These are phyloP conservation scores for Mycena pura DNA, from an alignment of 768 basidiomycete genomes.

Conservation along the genomic window DNA sequence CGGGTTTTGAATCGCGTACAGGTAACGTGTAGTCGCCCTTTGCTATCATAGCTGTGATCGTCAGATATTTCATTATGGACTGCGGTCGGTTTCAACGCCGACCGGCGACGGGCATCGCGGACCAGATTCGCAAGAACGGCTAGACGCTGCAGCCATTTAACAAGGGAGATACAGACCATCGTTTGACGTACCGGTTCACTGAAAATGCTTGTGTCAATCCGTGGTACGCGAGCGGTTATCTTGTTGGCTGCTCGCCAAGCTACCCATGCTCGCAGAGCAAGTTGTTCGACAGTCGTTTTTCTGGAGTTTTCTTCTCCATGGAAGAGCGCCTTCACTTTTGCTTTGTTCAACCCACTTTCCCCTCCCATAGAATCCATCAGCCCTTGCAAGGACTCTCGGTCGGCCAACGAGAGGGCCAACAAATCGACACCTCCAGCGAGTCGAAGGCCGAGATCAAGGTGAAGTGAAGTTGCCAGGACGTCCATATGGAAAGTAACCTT, in stretches of 20 bases:
- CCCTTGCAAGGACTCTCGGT: conserved; percentile 42
- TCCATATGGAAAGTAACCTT: conserved; percentile 58
- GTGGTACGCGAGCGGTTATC: conserved; percentile 23
- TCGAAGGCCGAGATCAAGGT: conserved; percentile 43
- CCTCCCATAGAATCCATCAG: conserved; percentile 48
- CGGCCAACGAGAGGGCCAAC: conserved; percentile 36
- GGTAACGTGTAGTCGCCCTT: conserved; percentile 39
- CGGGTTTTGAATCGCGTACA: conserved; percentile 54
- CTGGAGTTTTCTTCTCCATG: conserved; percentile 30
- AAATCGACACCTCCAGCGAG: conserved; percentile 49
- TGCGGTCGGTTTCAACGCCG: conserved; percentile 48
- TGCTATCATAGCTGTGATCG: conserved; percentile 32
- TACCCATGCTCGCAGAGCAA: conserved; percentile 53
- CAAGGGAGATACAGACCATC: not conserved
- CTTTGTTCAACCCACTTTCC: conserved; percentile 34
- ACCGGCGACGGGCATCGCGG: conserved; percentile 45
- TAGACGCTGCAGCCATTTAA: conserved; percentile 43
- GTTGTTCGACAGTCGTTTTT: conserved; percentile 17
- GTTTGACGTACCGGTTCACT: conserved; percentile 34
- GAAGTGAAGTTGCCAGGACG: conserved; percentile 46
- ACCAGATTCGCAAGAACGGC: conserved; percentile 43
- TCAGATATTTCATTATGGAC: conserved; percentile 54
- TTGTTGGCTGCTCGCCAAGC: conserved; percentile 43
- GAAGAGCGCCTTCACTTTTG: conserved; percentile 38
- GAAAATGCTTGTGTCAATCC: conserved; percentile 36